Base-by-base conservation (phyloP, 768 basidiomycete species). In the Lactarius trivialis region DNA sequence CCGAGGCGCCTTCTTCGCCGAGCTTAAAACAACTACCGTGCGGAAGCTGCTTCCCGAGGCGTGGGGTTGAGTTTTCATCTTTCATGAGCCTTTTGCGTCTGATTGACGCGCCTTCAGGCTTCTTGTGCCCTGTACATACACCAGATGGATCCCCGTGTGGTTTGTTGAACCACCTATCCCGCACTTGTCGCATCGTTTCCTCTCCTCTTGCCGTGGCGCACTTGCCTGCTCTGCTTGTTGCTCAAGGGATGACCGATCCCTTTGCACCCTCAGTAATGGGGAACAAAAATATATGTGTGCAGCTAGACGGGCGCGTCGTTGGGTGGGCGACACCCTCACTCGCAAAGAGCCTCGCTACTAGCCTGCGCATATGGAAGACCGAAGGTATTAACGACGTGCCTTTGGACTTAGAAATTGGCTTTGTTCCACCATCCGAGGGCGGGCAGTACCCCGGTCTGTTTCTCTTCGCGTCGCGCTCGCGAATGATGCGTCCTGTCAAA, bases 401-500 rank as follows among this genome's bases (percentile, higher is more conserved):
- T 0, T 76, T 96, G 53, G 95, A 99, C 73, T 80, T 99, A 52
- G 97, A 99, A 76, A 91, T 99, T 58, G 97, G 96, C 0, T 81
- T 86, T 60, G 93, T 99, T 1, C 91, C 92, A 0, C 64, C 71
- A 4, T 91, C 89, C 6, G 86, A 90, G 69, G 93, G 94, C 45
- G 97, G 97, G 4, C 97, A 98, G 71, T 98, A 98, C 73, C 95
- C 97, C 36, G 97, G 97, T 17, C 77, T 99, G 37, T 98, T 88
- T 77, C 76, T 99, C 55, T 99, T 99, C 75, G 83, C 92, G 26
- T 83, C 86, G 8, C 81, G 83, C 60, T 83, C 92, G 39, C 80
- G 97, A 68, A 97, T 99, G 93, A 99, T 99, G 97, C 82, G 97
- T 52, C 95, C 97, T 7, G 96, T 98, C 60, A 94, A 89, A 71